Percentiles rank a stretch among this genome's conserved stretches.
phyloP scores from a whole-genome alignment of 768 basidiomycete genomes.

The Serendipita sp. region DNA sequence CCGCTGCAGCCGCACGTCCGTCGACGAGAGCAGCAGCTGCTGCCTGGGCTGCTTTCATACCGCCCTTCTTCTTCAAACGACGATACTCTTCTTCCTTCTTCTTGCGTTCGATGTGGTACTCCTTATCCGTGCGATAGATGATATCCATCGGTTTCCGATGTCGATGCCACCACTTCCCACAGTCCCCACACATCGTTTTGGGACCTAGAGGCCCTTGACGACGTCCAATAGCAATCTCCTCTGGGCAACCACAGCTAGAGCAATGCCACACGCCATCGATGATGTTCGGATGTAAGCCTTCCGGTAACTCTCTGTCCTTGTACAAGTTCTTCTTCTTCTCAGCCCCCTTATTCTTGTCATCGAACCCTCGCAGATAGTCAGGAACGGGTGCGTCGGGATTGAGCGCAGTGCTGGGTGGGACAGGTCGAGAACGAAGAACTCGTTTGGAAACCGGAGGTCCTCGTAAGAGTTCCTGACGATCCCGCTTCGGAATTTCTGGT shows the following conservation, averaged over 20 bases:
- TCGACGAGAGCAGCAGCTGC: constrained; percentile 15
- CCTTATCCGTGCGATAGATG: constrained; percentile 61
- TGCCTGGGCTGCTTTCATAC: constrained; percentile 30
- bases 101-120: constrained; percentile 45
- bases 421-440: background rate
- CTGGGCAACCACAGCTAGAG: constrained; percentile 87
- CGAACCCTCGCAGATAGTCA: background rate
- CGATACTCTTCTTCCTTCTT: constrained; percentile 43
- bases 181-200: constrained; percentile 82
- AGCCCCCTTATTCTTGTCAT: background rate
- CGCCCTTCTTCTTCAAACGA: constrained; percentile 40
- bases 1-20: constrained; percentile 24
- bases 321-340: constrained; percentile 5
- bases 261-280: constrained; percentile 89
- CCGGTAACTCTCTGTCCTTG: constrained; percentile 40
- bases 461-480: background rate
- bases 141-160: constrained; percentile 69
- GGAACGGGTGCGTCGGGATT: background rate
- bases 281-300: constrained; percentile 66
- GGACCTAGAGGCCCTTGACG: constrained; percentile 82
- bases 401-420: background rate
- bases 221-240: constrained; percentile 67
- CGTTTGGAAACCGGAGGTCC: background rate
- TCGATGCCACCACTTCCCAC: constrained; percentile 90
- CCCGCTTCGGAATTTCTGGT: background rate